Evolutionary conservation across 352 stramenopile genomes (phyloP), one percentile per base, ranked within the genome.

Genomic region (Phytophthora crassamura): DNA sequence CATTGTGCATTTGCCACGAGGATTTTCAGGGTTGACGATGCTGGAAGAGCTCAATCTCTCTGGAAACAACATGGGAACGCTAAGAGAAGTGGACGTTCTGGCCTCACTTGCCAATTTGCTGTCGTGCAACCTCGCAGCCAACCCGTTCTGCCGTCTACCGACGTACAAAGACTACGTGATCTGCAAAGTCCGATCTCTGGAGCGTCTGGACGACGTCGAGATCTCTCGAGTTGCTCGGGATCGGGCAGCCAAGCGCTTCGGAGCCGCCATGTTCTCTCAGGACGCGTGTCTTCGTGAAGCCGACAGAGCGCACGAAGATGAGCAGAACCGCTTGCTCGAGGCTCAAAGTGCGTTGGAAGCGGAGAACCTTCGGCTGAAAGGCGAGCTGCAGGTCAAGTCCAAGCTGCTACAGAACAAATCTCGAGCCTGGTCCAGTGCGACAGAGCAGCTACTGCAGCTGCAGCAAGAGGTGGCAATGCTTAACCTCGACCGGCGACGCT

Each of bases 401-500:
- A 89, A 92, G 60, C 61, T 95, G 16, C 52, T 95, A 15, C 80
- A 88, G 33, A 95, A 95, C 52, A 95, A 95, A 49, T 93, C 85
- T 3, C 84, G 82, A 39, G 87, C 85, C 9, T 95, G 85, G 87
- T 93, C 87, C 0, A 88, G 64, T 33, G 87, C 87, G 7, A 95
- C 84, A 0, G 79, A 91, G 25, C 82, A 92, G 46, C 69, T 95
- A 15, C 57, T 93, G 4, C 80, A 93, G 59, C 60, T 94, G 28
- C 84, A 95, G 45, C 83, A 95, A 61, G 87, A 94, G 54, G 61
- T 95, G 18, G 85, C 85, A 9, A 92, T 95, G 85, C 71, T 94
- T 32, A 90, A 91, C 64, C 59, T 93, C 1, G 80, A 92, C 35
- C 69, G 74, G 16, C 67, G 63, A 39, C 56, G 62, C 1, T 58